Percentiles rank a stretch among this genome's conserved stretches.
Conservation (phyloP, 2,329 filamentous ascomycete species). For the Metarhizium sp. region DNA sequence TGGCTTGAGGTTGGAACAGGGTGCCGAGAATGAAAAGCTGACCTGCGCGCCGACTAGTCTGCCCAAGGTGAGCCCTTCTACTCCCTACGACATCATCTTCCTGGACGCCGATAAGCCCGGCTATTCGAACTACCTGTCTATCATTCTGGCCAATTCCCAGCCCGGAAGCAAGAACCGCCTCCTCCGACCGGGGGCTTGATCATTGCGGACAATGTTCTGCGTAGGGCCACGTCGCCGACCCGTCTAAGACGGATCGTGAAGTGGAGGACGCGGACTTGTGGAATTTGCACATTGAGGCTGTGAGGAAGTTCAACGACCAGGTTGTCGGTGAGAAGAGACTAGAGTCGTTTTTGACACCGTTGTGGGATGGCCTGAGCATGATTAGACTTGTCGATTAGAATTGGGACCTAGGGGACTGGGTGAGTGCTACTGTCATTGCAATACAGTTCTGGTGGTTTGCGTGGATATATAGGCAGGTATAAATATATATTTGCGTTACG, state of each 20-base stretch:
- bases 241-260: not conserved
- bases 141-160: slow-evolving; percentile 24
- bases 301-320: slow-evolving; percentile 19
- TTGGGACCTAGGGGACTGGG: too few relatives aligned
- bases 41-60: slow-evolving; percentile 16
- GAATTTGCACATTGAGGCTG: slow-evolving; percentile 14
- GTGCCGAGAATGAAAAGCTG: too few relatives aligned
- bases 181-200: slow-evolving; percentile 40
- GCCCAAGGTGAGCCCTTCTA: slow-evolving; percentile 17
- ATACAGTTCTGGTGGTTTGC: too few relatives aligned
- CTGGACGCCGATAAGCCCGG: slow-evolving; percentile 44
- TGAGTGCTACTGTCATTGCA: too few relatives aligned
- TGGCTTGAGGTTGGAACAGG: too few relatives aligned
- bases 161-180: slow-evolving; percentile 21
- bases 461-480: too few relatives aligned
- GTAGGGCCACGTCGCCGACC: slow-evolving; percentile 36
- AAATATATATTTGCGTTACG: too few relatives aligned
- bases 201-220: slow-evolving; percentile 45
- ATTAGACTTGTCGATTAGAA: slow-evolving; percentile 27
- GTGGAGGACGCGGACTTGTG: slow-evolving; percentile 5
- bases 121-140: slow-evolving; percentile 38
- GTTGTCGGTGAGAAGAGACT: slow-evolving; percentile 14
- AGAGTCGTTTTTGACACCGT: slow-evolving; percentile 30
- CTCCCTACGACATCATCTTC: slow-evolving; percentile 44
- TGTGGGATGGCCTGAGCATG: slow-evolving; percentile 34